phyloP scores from a whole-genome alignment of 2,329 filamentous ascomycete species.

The Phaeophleospora eucalypticola region DNA sequence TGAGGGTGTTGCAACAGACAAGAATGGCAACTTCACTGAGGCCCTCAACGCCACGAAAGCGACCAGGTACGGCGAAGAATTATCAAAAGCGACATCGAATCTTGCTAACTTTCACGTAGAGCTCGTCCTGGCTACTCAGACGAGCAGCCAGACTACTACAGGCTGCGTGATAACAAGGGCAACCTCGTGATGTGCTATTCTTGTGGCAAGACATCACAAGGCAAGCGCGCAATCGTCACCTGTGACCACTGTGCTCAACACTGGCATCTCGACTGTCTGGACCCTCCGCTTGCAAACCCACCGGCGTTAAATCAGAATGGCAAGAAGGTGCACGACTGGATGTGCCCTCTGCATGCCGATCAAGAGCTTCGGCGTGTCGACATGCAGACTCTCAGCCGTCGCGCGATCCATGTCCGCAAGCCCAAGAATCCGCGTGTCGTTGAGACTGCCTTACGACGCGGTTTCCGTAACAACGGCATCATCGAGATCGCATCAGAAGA shows the following conservation, averaged over 20 bases:
- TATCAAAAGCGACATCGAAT: too few species aligned
- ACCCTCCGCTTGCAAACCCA: constrained; percentile 75
- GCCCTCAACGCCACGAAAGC: constrained; percentile 46
- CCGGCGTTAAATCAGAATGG: constrained; percentile 55
- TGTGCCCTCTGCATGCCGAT: constrained; percentile 82
- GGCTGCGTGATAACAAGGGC: constrained; percentile 62
- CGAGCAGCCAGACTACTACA: constrained; percentile 31
- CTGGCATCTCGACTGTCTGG: constrained; percentile 91
- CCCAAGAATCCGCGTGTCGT: constrained; percentile 48
- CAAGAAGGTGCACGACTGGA: constrained; percentile 67
- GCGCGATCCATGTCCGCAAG: constrained; percentile 45
- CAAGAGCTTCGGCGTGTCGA: constrained; percentile 64
- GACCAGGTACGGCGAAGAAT: constrained; percentile 54
- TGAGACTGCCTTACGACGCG: constrained; percentile 54
- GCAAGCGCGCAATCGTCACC: constrained; percentile 69
- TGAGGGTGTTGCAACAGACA: constrained; percentile 70
- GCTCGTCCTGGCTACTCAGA: constrained; percentile 43
- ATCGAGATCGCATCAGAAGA: constrained; percentile 44
- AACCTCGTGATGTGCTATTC: constrained; percentile 71
- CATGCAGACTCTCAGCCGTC: constrained; percentile 24
- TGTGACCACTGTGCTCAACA: constrained; percentile 78
- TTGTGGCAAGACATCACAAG: constrained; percentile 61
- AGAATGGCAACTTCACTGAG: constrained; percentile 78
- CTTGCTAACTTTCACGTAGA: constrained; percentile 14
- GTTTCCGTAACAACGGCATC: constrained; percentile 52